These are phyloP conservation scores for Diophrys appendiculata DNA, from an alignment of 73 alveolate species.

Conservation along the genomic window DNA sequence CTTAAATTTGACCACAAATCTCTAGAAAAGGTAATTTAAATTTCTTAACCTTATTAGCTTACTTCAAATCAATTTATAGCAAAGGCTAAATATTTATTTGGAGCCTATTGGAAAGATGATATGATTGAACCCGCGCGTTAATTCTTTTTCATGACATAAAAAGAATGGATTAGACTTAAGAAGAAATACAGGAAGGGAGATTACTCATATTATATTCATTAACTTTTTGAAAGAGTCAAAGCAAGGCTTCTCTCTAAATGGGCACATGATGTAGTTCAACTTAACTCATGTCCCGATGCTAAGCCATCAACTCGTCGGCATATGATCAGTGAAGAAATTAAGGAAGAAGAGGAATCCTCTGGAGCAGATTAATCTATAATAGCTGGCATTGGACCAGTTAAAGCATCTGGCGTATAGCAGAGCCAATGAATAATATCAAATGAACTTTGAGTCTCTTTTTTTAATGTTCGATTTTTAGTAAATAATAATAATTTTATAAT, in stretches of 20 bases:
- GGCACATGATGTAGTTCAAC: not conserved
- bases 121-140: not conserved
- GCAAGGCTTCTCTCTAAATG: not conserved
- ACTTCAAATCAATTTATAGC: not conserved
- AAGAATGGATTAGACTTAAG: not conserved
- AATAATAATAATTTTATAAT: no score
- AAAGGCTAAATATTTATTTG: not conserved
- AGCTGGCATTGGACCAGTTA: not conserved
- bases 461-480: not conserved
- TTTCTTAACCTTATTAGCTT: not conserved
- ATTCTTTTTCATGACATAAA: not conserved
- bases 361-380: not conserved
- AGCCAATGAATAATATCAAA: not conserved
- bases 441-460: no score
- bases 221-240: constrained; percentile 4
- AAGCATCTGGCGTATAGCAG: not conserved
- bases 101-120: not conserved
- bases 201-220: not conserved
- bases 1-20: constrained; percentile 19
- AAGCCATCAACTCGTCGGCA: not conserved
- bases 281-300: not conserved
- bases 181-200: not conserved
- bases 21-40: not conserved
- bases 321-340: not conserved
- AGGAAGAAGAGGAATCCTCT: not conserved